These are phyloP conservation scores for Fomitopsis palustris DNA, from an alignment of 1,284 basidiomycete species.

Conservation along the genomic window DNA sequence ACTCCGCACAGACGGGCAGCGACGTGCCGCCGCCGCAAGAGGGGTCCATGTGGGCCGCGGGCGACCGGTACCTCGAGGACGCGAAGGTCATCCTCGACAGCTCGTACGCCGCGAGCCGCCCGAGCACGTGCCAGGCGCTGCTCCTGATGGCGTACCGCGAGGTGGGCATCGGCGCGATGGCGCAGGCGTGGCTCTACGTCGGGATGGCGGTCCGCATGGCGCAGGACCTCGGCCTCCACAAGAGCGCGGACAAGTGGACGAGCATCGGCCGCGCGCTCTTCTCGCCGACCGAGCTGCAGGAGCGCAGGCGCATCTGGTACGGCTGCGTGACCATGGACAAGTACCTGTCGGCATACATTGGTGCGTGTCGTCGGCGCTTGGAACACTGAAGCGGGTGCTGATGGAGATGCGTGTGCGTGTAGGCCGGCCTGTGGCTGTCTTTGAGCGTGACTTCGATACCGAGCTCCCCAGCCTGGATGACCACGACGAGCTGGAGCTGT, in stretches of 20 bases:
- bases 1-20: constrained; percentile 33
- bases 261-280: constrained; percentile 63
- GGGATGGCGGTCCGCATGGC: constrained; percentile 83
- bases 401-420: not conserved
- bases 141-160: constrained; percentile 80
- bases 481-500: constrained; percentile 62
- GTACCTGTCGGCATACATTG: constrained; percentile 80
- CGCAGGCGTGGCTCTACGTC: constrained; percentile 78
- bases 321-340: constrained; percentile 78
- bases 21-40: constrained; percentile 41
- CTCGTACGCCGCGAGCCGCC: constrained; percentile 59
- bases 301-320: constrained; percentile 79
- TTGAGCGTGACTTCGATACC: constrained; percentile 80
- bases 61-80: constrained; percentile 67
- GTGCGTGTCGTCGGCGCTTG: constrained; percentile 30
- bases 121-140: constrained; percentile 74
- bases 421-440: constrained; percentile 74
- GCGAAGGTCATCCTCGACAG: constrained; percentile 70
- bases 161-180: constrained; percentile 85
- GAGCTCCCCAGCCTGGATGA: constrained; percentile 63
- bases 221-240: constrained; percentile 83
- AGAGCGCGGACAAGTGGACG: constrained; percentile 71
- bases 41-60: constrained; percentile 77
- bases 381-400: not conserved
- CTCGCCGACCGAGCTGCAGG: constrained; percentile 62